Percentiles rank a stretch among this genome's conserved stretches.
phyloP scores from a whole-genome alignment of 345 rosid species.

The Melastoma malabathricum region DNA sequence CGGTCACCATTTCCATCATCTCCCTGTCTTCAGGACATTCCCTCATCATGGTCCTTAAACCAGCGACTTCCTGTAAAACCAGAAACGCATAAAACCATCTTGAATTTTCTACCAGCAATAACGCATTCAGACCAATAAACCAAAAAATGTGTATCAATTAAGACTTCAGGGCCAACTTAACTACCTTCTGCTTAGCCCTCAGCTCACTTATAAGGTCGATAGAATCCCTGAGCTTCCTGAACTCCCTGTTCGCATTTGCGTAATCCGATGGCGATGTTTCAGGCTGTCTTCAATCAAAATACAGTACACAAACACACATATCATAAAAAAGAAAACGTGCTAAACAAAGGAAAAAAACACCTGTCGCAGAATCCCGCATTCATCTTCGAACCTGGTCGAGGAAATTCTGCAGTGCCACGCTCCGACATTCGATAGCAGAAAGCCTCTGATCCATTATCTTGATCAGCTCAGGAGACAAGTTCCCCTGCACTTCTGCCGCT shows the following conservation, averaged over 20 bases:
- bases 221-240: conserved; percentile 59
- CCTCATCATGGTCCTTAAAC: conserved; percentile 49
- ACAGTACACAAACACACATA: background rate
- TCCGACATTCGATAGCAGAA: conserved; percentile 52
- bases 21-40: conserved; percentile 63
- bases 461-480: conserved; percentile 54
- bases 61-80: conserved; percentile 50
- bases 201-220: conserved; percentile 57
- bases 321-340: conserved; percentile 3
- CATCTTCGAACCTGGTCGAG: conserved; percentile 39
- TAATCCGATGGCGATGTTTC: conserved; percentile 69
- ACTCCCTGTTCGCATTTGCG: conserved; percentile 77
- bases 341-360: background rate
- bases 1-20: conserved; percentile 63
- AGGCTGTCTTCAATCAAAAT: conserved; percentile 69
- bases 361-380: background rate
- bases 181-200: conserved; percentile 71
- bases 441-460: conserved; percentile 72
- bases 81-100: background rate
- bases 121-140: background rate
- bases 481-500: conserved; percentile 36
- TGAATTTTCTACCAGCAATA: background rate
- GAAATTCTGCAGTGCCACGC: conserved; percentile 42
- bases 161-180: background rate
- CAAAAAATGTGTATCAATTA: too few relatives aligned